A percentile compares a stretch with the other conserved stretches of the same genome.
These are phyloP conservation scores for Suhomyces wounanorum DNA, from an alignment of 1,139 yeast genomes.

Conservation along the genomic window DNA sequence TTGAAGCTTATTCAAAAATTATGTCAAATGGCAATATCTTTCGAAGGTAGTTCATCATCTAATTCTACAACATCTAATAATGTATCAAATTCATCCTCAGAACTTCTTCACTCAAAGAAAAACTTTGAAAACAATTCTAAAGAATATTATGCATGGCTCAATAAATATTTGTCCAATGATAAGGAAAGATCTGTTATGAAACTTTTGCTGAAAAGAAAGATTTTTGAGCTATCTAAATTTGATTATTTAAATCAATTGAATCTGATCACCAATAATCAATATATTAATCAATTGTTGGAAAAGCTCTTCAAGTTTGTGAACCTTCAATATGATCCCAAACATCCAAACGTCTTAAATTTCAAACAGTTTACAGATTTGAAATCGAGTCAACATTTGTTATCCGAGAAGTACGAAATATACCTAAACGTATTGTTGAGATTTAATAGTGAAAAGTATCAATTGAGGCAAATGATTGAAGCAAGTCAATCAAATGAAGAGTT, in stretches of 20 bases:
- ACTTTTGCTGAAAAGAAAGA: conserved; percentile 56
- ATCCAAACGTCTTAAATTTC: conserved; percentile 23
- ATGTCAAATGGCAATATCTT: conserved; percentile 5
- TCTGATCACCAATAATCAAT: conserved; percentile 57
- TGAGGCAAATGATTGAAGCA: conserved; percentile 48
- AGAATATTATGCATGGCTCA: conserved; percentile 74
- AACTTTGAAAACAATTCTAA: conserved; percentile 72
- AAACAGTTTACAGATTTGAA: conserved; percentile 24
- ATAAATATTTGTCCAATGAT: conserved; percentile 66
- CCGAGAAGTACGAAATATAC: conserved; percentile 35
- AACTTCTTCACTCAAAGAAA: conserved; percentile 36
- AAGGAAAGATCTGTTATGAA: conserved; percentile 64
- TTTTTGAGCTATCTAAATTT: conserved; percentile 68
- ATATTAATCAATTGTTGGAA: conserved; percentile 43
- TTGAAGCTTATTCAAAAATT: conserved; percentile 30
- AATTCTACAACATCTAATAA: conserved; percentile 3
- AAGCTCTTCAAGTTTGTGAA: conserved; percentile 40
- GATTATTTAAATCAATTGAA: conserved; percentile 70
- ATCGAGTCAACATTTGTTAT: conserved; percentile 25
- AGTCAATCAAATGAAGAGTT: conserved; percentile 45
- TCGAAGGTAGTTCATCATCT: conserved; percentile 3
- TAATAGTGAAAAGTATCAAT: conserved; percentile 46
- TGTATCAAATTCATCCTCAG: conserved; percentile 11
- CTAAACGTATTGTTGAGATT: conserved; percentile 39
- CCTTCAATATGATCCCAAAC: conserved; percentile 19